Conservation (phyloP, 192 early-diverging fungal species). For the Backusella liffmaniae region DNA sequence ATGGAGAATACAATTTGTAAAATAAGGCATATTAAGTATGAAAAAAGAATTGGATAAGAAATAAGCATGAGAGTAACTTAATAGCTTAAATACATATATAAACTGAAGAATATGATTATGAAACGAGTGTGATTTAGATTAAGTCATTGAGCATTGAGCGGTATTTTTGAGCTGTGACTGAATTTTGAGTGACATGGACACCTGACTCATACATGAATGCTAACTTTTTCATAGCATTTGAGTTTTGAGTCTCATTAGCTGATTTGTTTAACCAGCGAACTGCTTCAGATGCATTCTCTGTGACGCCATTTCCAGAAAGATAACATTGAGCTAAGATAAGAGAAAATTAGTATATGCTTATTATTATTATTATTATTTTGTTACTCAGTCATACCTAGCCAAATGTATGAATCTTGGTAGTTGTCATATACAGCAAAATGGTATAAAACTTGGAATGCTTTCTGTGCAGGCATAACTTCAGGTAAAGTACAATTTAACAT, state of each 20-base stretch:
- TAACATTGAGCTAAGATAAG: constrained; percentile 33
- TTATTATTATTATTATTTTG: background rate
- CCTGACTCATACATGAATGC: constrained; percentile 15
- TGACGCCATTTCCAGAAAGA: constrained; percentile 23
- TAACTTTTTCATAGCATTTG: constrained; percentile 15
- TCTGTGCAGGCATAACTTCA: constrained; percentile 3
- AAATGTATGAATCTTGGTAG: constrained; percentile 26
- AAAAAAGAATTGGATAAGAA: background rate
- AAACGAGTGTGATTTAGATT: background rate
- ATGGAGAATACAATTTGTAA: background rate
- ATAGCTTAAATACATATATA: constrained; percentile 8
- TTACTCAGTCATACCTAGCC: constrained; percentile 22
- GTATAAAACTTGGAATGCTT: constrained; percentile 21
- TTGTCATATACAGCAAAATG: constrained; percentile 21
- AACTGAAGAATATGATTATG: background rate
- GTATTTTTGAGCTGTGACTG: background rate
- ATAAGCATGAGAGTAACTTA: background rate
- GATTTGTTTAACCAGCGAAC: constrained; percentile 24
- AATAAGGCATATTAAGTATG: constrained; percentile 2
- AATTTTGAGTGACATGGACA: background rate
- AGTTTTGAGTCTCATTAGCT: constrained; percentile 15
- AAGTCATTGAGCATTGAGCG: background rate
- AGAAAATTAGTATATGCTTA: background rate
- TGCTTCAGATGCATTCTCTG: constrained; percentile 4
- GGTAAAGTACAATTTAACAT: background rate